Base-by-base conservation (phyloP, 768 basidiomycete species). In the Termitomyces sp. region DNA sequence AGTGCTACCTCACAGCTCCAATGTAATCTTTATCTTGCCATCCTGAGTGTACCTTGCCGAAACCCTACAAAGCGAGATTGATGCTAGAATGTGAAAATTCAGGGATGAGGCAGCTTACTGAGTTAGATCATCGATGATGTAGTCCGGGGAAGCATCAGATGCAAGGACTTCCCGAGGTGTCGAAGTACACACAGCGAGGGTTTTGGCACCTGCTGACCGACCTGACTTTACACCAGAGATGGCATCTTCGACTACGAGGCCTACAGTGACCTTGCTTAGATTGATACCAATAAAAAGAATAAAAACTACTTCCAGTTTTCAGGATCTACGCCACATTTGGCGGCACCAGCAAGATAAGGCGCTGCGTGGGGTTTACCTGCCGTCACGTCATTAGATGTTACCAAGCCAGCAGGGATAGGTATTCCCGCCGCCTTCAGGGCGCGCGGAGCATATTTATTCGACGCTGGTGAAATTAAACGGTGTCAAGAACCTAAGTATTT, bases 221-320 rank as follows among this genome's bases (percentile, higher is more conserved):
- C 92, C 92, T 15, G 89, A 79, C 58, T 74, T 75, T 60, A 94
- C 71, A 3, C 94, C 94, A 14, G 90, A 86, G 4, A 92, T 87
- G 1, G 94, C 93, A 64, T 97, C 94, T 64, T 95, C 93, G 3
- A 97, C 78, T 8, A 96, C 94, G 57, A 96, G 75, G 64, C 89
- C 89, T 91, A 60, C 26, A 38, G 40, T 48, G 21, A 21, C 21
- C 19, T 10, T 33, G 31, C 23, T 33, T 4, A 33, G 30, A 50
- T 23, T 8, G 4, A 31, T 11, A 26, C 37, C 17, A 19, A 7
- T 3, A 11, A 14, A 50, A 38, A 28, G 47, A 38, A 21, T 30
- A 23, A 31, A 26, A 17, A 63, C 81, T 55, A 49, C 46, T 15
- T 28, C 84, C 88, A 92, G 49, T 81, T 81, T 21, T 68, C 69